Conservation (phyloP, 106 monocot species). For the Alisma plantagoaquatica region DNA sequence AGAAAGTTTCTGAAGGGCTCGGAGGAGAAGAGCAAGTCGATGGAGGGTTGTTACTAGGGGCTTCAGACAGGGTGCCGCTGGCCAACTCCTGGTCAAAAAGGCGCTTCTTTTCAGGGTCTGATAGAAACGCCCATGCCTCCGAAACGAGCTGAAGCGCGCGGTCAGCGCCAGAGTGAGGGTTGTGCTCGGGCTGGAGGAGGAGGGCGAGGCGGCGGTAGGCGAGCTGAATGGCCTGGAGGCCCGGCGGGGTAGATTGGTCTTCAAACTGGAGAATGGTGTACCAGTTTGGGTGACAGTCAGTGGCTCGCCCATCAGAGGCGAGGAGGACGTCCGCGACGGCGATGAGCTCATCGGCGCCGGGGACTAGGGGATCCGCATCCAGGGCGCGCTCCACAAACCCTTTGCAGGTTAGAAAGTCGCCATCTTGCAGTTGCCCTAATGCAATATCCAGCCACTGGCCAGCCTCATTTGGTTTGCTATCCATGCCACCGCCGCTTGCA, state of each 20-base stretch:
- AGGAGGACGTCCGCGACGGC: conserved; percentile 52
- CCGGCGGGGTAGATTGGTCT: background rate
- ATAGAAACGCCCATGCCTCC: conserved; percentile 27
- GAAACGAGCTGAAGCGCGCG: conserved; percentile 19
- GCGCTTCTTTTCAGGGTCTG: conserved; percentile 27
- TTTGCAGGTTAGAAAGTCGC: no score
- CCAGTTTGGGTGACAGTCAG: conserved; percentile 24
- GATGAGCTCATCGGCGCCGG: conserved; percentile 44
- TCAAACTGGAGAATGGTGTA: conserved; percentile 50
- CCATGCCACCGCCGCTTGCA: no score
- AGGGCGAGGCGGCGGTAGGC: conserved; percentile 32
- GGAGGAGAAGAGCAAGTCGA: no score
- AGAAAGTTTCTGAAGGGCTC: no score
- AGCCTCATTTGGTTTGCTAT: no score
- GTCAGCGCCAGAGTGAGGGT: conserved; percentile 1
- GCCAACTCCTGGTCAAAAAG: conserved; percentile 28
- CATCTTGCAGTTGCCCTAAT: no score
- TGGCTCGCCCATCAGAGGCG: conserved; percentile 16
- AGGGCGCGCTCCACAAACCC: conserved; percentile 45
- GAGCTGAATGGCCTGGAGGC: conserved; percentile 2
- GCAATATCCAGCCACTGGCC: no score
- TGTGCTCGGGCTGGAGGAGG: conserved; percentile 17
- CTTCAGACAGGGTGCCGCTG: no score
- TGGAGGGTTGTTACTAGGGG: no score
- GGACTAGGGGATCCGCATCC: conserved; percentile 39